A percentile compares a stretch with the other conserved stretches of the same genome.
phyloP scores from a whole-genome alignment of 805 yeast genomes.

The Candida adriatica region DNA sequence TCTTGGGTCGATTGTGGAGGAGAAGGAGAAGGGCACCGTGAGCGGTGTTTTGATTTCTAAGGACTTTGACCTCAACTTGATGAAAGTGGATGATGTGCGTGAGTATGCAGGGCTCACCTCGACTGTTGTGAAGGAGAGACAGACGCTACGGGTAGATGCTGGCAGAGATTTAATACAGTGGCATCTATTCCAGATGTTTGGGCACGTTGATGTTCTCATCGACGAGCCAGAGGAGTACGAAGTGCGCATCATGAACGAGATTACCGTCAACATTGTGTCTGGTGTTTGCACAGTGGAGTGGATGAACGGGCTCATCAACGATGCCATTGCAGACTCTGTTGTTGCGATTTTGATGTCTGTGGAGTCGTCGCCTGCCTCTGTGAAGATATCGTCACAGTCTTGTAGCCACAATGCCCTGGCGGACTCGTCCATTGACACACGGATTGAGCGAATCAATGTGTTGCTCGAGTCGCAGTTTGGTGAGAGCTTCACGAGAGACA shows the following conservation, averaged over 20 bases:
- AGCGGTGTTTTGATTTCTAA: conserved; percentile 88
- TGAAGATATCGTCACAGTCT: conserved; percentile 66
- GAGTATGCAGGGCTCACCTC: conserved; percentile 86
- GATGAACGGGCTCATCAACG: conserved; percentile 85
- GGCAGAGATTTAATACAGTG: conserved; percentile 74
- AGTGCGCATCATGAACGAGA: conserved; percentile 57
- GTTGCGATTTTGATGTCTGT: conserved; percentile 86
- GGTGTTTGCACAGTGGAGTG: conserved; percentile 70
- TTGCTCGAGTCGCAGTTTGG: conserved; percentile 86
- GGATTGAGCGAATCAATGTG: conserved; percentile 49
- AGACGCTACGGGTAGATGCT: conserved; percentile 71
- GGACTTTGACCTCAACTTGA: conserved; percentile 79
- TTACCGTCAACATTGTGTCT: conserved; percentile 42
- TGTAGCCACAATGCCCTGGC: conserved; percentile 38
- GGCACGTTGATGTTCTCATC: conserved; percentile 56
- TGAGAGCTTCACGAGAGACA: conserved; percentile 45
- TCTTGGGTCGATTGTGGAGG: conserved; percentile 49
- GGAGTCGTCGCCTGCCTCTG: conserved; percentile 93
- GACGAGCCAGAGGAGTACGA: conserved; percentile 48
- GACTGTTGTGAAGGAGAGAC: conserved; percentile 76
- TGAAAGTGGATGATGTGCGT: conserved; percentile 80
- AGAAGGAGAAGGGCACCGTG: conserved; percentile 38
- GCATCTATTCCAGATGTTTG: conserved; percentile 96
- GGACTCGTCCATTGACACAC: conserved; percentile 29
- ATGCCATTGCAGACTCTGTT: conserved; percentile 90